Base-by-base conservation (phyloP, 495 filamentous ascomycete genomes). In the Tricharina praecox region DNA sequence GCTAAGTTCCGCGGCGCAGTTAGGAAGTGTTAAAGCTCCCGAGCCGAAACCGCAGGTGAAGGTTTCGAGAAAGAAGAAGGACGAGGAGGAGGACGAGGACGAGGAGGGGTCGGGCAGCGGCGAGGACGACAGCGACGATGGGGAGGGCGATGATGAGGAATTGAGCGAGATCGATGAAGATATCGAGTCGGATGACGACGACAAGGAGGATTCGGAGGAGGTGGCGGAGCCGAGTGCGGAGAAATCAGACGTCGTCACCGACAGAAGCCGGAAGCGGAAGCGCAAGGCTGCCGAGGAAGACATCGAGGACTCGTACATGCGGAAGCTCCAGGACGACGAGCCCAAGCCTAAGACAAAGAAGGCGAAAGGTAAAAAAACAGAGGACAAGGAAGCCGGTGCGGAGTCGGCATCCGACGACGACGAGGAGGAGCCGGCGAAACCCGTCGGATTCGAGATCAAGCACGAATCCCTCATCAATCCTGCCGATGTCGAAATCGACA, bases 281-380 rank as follows among this genome's bases (percentile, higher is more conserved):
- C 72, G 81, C 35, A 73, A 68, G 46, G 64, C 72, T 23, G 72
- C 74, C 9, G 72, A 78, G 23, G 84, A 86, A 42, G 77, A 90
- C 48, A 62, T 97, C 1, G 90, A 95, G 60, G 77, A 72, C 23
- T 70, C 69, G 21, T 95, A 97, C 55, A 75, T 95, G 69, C 71
- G 74, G 45, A 77, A 78, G 47, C 62, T 97, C 47, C 73, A 78
- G 52, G 71, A 78, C 45, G 72, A 71, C 41, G 71, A 68, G 36
- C 7, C 30, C 25, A 39, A 32, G 65, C 64, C 44, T 52, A 64
- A 51, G 67, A 64, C 66, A 66, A 34, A 64, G 70, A 59, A 69
- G 75, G 16, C 56, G 57, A 28, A 63, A 66, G 70, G 18, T 55
- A 62, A 65, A 58, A 59, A 51, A 32, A 62, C 46, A 36, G 57